Evolutionary conservation across 2,329 filamentous ascomycete genomes (phyloP).

Genomic region (Gyromitra esculenta): DNA sequence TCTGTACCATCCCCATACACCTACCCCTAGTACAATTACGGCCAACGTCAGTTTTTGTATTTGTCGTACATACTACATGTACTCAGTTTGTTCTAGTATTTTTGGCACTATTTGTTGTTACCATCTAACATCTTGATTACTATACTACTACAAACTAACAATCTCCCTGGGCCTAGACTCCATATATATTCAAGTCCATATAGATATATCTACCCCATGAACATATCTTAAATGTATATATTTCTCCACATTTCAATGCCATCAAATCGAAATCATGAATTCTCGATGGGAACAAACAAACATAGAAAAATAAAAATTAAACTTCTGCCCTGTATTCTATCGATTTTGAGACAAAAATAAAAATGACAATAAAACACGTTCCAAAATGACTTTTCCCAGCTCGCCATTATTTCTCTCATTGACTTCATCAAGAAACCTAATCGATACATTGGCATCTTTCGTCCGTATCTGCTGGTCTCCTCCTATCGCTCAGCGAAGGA

Average conservation of each 20-base stretch:
- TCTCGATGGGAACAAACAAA: conserved; percentile 18
- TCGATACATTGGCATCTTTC: conserved; percentile 49
- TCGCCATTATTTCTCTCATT: neutral
- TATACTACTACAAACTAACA: neutral
- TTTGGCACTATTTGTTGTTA: neutral
- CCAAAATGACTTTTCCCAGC: conserved; percentile 17
- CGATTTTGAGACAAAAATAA: conserved; percentile 21
- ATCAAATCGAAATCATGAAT: conserved; percentile 1
- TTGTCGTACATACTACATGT: no score
- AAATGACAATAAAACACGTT: conserved; percentile 6
- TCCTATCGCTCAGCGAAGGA: conserved; percentile 34
- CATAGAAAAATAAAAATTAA: conserved; percentile 18
- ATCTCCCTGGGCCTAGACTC: neutral
- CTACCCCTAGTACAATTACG: no score
- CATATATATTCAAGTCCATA: conserved; percentile 6
- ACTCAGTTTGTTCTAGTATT: neutral
- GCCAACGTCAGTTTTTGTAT: no score
- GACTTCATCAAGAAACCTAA: conserved; percentile 13
- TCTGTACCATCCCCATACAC: neutral
- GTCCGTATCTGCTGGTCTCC: conserved; percentile 33
- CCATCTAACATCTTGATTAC: neutral
- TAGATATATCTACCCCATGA: neutral
- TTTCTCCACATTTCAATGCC: neutral
- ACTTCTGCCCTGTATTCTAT: conserved; percentile 28
- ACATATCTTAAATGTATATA: neutral